Conservation (phyloP, 2,329 filamentous ascomycete genomes). For the Monosporascus sp. region DNA sequence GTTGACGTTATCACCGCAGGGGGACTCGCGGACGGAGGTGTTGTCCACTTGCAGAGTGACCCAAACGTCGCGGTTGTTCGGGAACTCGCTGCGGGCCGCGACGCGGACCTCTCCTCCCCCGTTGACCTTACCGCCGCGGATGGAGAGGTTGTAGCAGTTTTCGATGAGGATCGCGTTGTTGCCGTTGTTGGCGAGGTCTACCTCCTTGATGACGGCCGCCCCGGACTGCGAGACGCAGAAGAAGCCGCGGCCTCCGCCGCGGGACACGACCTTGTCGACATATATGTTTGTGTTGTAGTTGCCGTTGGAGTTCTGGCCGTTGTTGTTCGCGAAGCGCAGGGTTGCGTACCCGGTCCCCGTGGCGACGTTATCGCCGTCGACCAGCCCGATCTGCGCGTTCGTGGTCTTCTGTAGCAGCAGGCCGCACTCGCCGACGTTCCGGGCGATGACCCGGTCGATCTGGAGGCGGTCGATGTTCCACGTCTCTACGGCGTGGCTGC, state of each 20-base stretch:
- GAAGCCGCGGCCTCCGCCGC: constrained; percentile 51
- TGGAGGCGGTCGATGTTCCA: constrained; percentile 54
- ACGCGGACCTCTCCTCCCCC: constrained; percentile 52
- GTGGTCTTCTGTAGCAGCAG: constrained; percentile 49
- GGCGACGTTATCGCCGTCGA: constrained; percentile 52
- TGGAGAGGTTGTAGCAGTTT: constrained; percentile 53
- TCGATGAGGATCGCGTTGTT: constrained; percentile 54
- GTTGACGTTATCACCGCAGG: constrained; percentile 48
- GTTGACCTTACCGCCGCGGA: constrained; percentile 45
- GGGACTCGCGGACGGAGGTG: constrained; percentile 46
- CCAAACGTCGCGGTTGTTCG: constrained; percentile 46
- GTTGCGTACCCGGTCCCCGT: constrained; percentile 50
- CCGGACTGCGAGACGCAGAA: constrained; percentile 55
- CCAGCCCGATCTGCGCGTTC: constrained; percentile 47
- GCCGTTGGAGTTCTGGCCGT: constrained; percentile 43
- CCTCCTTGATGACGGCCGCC: constrained; percentile 41
- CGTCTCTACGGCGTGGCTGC: constrained; percentile 52
- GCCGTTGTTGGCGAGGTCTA: constrained; percentile 48
- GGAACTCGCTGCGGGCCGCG: constrained; percentile 47
- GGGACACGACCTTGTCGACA: constrained; percentile 48
- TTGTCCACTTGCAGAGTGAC: constrained; percentile 45
- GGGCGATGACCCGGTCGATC: constrained; percentile 47
- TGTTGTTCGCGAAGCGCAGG: constrained; percentile 52
- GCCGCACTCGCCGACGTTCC: constrained; percentile 50
- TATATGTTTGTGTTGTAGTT: constrained; percentile 48